A percentile compares a stretch with the other conserved stretches of the same genome.
Evolutionary conservation across 2,329 filamentous ascomycete genomes (phyloP).

Genomic region (Massarina eburnea): DNA sequence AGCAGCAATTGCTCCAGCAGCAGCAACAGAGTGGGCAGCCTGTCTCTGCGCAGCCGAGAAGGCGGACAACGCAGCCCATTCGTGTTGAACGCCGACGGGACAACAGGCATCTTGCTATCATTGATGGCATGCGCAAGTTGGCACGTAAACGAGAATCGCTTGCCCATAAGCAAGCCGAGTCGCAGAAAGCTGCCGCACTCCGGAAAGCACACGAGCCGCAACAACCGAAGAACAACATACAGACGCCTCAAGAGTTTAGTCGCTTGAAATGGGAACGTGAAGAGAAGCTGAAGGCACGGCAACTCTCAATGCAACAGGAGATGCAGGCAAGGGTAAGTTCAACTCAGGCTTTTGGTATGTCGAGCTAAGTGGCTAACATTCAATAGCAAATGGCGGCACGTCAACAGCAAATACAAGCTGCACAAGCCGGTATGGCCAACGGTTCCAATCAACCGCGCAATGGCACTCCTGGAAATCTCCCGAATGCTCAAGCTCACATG

Average conservation of each 20-base stretch:
- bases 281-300: conserved; percentile 60
- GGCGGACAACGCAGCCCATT: conserved; percentile 74
- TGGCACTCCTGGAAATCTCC: conserved; percentile 40
- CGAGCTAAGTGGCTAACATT: conserved; percentile 11
- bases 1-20: conserved; percentile 57
- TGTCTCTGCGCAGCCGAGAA: conserved; percentile 58
- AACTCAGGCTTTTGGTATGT: neutral
- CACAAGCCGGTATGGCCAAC: conserved; percentile 42
- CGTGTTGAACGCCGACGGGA: conserved; percentile 85
- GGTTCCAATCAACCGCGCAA: conserved; percentile 45
- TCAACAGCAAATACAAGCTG: conserved; percentile 40
- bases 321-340: conserved; percentile 48
- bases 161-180: conserved; percentile 84
- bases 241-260: conserved; percentile 90
- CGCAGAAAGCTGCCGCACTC: conserved; percentile 67
- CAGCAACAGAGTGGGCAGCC: conserved; percentile 55
- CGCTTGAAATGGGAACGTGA: conserved; percentile 86
- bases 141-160: conserved; percentile 90
- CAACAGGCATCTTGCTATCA: conserved; percentile 81
- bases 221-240: conserved; percentile 59
- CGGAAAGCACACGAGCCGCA: conserved; percentile 76
- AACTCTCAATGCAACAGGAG: conserved; percentile 59
- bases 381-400: conserved; percentile 35
- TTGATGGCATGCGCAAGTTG: conserved; percentile 93
- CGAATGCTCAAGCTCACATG: conserved; percentile 32